phyloP scores from a whole-genome alignment of 495 filamentous ascomycete genomes.

The Sabuloglossum arenarium region DNA sequence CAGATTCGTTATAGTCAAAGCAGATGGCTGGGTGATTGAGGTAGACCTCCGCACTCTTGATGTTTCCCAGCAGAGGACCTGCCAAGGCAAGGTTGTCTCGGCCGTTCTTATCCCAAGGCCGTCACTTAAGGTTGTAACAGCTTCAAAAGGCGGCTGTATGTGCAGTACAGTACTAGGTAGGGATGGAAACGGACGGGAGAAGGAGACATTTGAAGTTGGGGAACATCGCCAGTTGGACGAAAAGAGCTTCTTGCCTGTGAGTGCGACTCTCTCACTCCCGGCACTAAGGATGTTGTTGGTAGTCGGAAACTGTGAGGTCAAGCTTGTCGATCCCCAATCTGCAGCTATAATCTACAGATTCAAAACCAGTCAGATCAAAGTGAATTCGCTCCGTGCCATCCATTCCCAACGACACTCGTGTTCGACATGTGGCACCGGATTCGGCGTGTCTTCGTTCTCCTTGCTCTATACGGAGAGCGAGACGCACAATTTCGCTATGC shows the following conservation, averaged over 20 bases:
- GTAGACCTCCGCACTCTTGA: not conserved
- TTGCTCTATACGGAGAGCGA: slow-evolving; percentile 14
- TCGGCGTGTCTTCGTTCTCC: slow-evolving; percentile 12
- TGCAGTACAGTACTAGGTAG: slow-evolving; percentile 23
- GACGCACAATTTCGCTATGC: slow-evolving; percentile 12
- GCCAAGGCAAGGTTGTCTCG: not conserved
- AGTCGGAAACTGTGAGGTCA: slow-evolving; percentile 25
- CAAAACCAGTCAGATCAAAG: slow-evolving; percentile 29
- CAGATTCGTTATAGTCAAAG: slow-evolving; percentile 30
- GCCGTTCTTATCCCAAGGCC: not conserved
- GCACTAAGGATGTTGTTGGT: slow-evolving; percentile 28
- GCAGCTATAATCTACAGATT: slow-evolving; percentile 33
- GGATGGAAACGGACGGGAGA: slow-evolving; percentile 13
- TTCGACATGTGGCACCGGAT: slow-evolving; percentile 7
- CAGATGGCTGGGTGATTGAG: slow-evolving; percentile 29
- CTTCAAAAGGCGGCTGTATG: slow-evolving; percentile 22
- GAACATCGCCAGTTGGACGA: slow-evolving; percentile 8
- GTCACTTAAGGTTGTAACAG: slow-evolving; percentile 14
- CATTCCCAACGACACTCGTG: slow-evolving; percentile 12
- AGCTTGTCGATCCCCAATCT: slow-evolving; percentile 30
- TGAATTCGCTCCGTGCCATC: slow-evolving; percentile 12
- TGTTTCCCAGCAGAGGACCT: not conserved
- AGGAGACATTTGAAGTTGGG: slow-evolving; percentile 14
- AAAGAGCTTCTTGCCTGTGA: slow-evolving; percentile 12
- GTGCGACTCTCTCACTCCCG: slow-evolving; percentile 18